Percentiles rank a stretch among this genome's conserved stretches.
These are phyloP conservation scores for Panicum hallii DNA, from an alignment of 202 grass and related monocot species.

Conservation along the genomic window DNA sequence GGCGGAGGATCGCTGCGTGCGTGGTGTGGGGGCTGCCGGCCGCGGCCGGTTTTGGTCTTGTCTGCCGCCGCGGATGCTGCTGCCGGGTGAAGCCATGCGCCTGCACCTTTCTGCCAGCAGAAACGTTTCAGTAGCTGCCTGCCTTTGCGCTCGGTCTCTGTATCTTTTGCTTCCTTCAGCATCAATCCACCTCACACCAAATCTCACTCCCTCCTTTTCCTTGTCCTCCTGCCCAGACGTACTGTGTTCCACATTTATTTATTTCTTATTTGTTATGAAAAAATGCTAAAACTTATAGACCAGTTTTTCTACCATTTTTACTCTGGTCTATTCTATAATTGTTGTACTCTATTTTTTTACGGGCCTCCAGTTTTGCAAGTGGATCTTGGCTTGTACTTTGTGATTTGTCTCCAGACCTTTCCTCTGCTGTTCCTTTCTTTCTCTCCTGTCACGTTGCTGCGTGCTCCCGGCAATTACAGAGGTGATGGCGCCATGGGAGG, in stretches of 20 bases:
- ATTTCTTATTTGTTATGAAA: neutral
- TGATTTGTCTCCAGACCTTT: neutral
- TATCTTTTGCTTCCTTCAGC: conserved; percentile 41
- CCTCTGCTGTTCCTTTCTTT: neutral
- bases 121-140: neutral
- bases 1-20: neutral
- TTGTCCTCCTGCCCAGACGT: neutral
- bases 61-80: neutral
- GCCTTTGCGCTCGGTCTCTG: conserved; percentile 36
- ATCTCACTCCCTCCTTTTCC: neutral
- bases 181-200: conserved; percentile 29
- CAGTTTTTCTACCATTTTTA: no score
- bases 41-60: neutral
- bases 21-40: conserved; percentile 10
- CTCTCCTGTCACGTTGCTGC: conserved; percentile 1
- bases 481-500: conserved; percentile 8
- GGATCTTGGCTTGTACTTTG: neutral
- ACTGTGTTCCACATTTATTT: neutral
- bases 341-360: neutral
- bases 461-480: neutral
- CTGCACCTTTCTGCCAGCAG: conserved; percentile 34
- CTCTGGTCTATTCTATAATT: no score
- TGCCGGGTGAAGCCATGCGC: conserved; percentile 28
- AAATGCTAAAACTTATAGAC: neutral
- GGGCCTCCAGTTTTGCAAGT: neutral